Percentiles rank a stretch among this genome's conserved stretches.
phyloP scores from a whole-genome alignment of 31 red algal genomes.

The Pterothamnion heteromorphum region DNA sequence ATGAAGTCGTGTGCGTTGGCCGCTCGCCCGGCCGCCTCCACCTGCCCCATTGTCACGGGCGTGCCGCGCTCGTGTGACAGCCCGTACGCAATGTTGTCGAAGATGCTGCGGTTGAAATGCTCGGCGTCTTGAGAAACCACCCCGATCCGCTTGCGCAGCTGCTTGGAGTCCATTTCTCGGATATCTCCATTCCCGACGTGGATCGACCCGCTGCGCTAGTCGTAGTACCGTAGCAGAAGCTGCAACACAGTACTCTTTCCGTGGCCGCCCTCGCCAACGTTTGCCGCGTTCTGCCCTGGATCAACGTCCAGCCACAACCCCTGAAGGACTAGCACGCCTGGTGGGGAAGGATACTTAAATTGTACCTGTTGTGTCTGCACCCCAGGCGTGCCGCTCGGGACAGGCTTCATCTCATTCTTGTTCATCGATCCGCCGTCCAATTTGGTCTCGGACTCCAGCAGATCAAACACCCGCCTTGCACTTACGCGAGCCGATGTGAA shows the following conservation, averaged over 20 bases:
- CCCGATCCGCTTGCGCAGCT: conserved; percentile 65
- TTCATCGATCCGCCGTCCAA: background rate
- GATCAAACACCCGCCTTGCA: background rate
- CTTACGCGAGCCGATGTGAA: background rate
- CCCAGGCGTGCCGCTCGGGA: background rate
- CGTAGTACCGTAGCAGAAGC: conserved; percentile 78
- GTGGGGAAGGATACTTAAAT: conserved; percentile 81
- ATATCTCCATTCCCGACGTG: conserved; percentile 54
- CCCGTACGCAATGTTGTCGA: conserved; percentile 88
- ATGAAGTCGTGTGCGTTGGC: conserved; percentile 90
- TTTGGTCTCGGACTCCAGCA: background rate
- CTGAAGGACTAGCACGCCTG: conserved; percentile 69
- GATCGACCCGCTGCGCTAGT: conserved; percentile 54
- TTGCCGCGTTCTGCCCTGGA: conserved; percentile 70
- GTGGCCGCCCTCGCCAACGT: conserved; percentile 67
- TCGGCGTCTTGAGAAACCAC: conserved; percentile 89
- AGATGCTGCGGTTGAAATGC: conserved; percentile 69
- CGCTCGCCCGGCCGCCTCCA: conserved; percentile 57
- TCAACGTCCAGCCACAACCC: conserved; percentile 61
- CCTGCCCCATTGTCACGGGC: conserved; percentile 55
- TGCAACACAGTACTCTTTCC: conserved; percentile 82
- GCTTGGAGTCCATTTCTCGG: conserved; percentile 47
- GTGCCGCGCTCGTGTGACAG: conserved; percentile 50
- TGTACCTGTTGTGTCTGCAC: conserved; percentile 53
- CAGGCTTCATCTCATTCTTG: background rate